phyloP scores from a whole-genome alignment of 2,329 filamentous ascomycete genomes.

The Stagonosporopsis cucurbitacearum region DNA sequence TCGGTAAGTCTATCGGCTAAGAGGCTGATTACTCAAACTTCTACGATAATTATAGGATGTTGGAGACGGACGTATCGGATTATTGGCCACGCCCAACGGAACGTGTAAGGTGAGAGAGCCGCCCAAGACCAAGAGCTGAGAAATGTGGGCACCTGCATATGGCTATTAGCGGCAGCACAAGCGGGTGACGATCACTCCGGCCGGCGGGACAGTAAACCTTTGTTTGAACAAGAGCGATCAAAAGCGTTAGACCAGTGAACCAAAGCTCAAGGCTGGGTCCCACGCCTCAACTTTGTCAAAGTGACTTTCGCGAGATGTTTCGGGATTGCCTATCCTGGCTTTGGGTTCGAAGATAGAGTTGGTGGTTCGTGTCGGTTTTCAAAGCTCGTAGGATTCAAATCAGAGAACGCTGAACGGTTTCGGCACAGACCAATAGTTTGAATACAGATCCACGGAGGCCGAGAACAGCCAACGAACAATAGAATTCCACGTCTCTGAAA shows the following conservation, averaged over 20 bases:
- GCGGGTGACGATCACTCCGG: conserved; percentile 4
- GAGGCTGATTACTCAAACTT: not conserved
- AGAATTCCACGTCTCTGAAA: not conserved
- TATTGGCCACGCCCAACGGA: conserved; percentile 6
- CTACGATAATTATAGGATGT: conserved; percentile 1
- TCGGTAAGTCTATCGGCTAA: conserved; percentile 1
- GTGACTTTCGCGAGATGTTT: not conserved
- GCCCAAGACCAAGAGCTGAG: not conserved
- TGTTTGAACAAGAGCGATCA: not conserved
- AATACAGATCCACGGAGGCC: not conserved
- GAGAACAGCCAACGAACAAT: not conserved
- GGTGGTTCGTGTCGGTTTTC: conserved; percentile 4
- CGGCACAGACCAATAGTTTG: conserved; percentile 17
- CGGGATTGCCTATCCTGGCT: conserved; percentile 2
- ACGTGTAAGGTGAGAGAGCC: conserved; percentile 5
- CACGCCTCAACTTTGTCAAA: not conserved
- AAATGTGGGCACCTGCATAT: conserved; percentile 5
- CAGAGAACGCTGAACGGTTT: conserved; percentile 2
- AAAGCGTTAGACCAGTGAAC: not conserved
- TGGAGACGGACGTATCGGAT: conserved; percentile 6
- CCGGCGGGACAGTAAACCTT: not conserved
- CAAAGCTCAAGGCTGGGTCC: not conserved
- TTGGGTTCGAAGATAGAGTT: not conserved
- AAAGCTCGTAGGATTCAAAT: not conserved
- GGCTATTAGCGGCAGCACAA: not conserved